Evolutionary conservation across 2,329 filamentous ascomycete species (phyloP).

Genomic region (Penicillium sp.): DNA sequence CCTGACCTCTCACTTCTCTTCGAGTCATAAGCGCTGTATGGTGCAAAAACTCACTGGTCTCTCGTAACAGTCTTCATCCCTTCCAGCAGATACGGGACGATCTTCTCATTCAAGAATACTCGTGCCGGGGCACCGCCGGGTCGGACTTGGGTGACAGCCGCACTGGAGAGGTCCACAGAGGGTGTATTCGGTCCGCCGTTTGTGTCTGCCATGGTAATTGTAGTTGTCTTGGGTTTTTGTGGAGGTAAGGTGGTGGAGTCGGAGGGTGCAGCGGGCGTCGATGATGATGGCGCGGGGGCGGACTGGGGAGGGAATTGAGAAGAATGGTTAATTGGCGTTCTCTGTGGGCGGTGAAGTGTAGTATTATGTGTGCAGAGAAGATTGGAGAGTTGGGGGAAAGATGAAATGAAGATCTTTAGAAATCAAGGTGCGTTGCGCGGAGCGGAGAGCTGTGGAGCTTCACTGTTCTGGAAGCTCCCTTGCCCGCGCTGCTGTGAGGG

Average conservation of each 20-base stretch:
- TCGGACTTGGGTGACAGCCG: constrained; percentile 56
- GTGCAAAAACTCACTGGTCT: constrained; percentile 64
- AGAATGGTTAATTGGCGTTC: not conserved
- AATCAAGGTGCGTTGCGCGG: constrained; percentile 18
- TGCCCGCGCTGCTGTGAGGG: constrained; percentile 7
- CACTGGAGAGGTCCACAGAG: constrained; percentile 50
- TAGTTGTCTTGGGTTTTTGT: not conserved
- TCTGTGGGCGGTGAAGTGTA: no score
- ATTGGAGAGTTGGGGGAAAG: not conserved
- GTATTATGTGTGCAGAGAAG: not conserved
- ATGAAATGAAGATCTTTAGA: constrained; percentile 10
- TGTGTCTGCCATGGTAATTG: constrained; percentile 28
- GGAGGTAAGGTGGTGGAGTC: constrained; percentile 1
- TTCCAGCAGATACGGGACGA: constrained; percentile 69
- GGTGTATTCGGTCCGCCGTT: constrained; percentile 33
- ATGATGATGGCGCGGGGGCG: not conserved
- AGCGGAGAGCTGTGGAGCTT: constrained; percentile 25
- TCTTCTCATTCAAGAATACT: constrained; percentile 71
- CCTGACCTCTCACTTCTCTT: not conserved
- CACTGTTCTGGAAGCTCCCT: constrained; percentile 5
- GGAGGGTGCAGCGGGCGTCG: not conserved
- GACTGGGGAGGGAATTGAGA: not conserved
- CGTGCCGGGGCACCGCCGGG: constrained; percentile 70
- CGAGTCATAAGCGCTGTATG: not conserved
- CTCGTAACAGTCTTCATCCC: constrained; percentile 74